Evolutionary conservation across 2,329 filamentous ascomycete genomes (phyloP), one percentile per base, ranked within the genome.

Genomic region (Calonectria pseudoturangicola): DNA sequence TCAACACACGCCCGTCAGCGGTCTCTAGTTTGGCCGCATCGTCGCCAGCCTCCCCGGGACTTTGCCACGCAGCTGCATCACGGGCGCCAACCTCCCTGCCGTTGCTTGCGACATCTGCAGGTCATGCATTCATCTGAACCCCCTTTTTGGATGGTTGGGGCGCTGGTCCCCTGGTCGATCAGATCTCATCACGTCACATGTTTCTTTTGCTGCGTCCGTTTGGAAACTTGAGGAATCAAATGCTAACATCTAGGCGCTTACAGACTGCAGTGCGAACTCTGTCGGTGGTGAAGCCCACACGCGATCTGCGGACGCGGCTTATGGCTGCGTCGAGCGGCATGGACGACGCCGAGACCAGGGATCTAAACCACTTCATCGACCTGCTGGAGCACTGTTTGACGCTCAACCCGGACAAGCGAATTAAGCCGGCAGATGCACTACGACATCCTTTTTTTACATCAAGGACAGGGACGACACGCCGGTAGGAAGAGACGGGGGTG

Each of bases 371-470:
- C 66, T 98, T 99, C 84, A 89, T 95, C 77, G 96, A 98, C 83
- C 86, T 99, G 62, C 86, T 99, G 70, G 96, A 98, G 81, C 93
- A 94, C 68, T 98, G 96, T 82, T 88, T 99, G 75, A 92, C 93
- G 71, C 89, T 98, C 75, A 98, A 98, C 81, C 95, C 96, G 0
- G 96, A 98, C 83, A 98, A 97, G 88, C 91, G 97, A 74, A 94
- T 97, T 80, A 96, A 94, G 58, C 94, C 97, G 0, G 88, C 90
- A 16, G 96, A 98, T 80, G 97, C 97, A 62, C 86, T 98, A 79
- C 93, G 92, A 81, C 96, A 98, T 86, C 94, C 94, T 1, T 98
- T 98, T 84, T 95, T 98, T 79, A 87, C 85, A 30, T 86, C 88
- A 28, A 77, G 73, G 68, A 70, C 79, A 58, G 80, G 79, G 45